These are phyloP conservation scores for Pichia thaimueangensis DNA, from an alignment of 805 yeast species.

Conservation along the genomic window DNA sequence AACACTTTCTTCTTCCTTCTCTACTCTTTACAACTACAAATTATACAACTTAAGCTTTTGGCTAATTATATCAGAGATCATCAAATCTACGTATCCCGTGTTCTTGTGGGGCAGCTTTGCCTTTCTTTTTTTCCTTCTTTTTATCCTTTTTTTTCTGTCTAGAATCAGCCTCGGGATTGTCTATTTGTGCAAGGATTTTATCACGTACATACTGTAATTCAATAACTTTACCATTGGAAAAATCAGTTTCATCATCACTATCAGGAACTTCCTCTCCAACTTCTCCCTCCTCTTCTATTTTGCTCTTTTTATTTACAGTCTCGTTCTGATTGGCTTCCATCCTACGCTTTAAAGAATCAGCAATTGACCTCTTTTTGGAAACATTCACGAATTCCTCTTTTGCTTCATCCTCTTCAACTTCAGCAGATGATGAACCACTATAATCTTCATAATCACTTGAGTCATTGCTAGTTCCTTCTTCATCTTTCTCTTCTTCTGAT, in stretches of 20 bases:
- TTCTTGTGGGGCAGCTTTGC: slow-evolving; percentile 45
- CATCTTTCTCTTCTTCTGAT: slow-evolving; percentile 27
- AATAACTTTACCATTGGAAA: slow-evolving; percentile 17
- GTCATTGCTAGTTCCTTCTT: slow-evolving; percentile 14
- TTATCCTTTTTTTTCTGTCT: slow-evolving; percentile 17
- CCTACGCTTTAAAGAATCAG: slow-evolving; percentile 10
- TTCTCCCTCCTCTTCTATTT: background rate
- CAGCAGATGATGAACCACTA: slow-evolving; percentile 3
- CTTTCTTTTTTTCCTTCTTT: slow-evolving; percentile 31
- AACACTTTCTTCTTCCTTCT: too few species aligned
- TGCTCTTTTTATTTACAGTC: background rate
- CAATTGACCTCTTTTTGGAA: slow-evolving; percentile 2
- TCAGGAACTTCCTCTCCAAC: slow-evolving; percentile 11
- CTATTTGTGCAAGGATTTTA: slow-evolving; percentile 22
- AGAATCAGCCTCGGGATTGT: slow-evolving; percentile 20
- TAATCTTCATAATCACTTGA: slow-evolving; percentile 12
- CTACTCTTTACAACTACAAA: too few species aligned
- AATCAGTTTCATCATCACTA: slow-evolving; percentile 17
- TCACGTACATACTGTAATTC: slow-evolving; percentile 22
- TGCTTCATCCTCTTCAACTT: background rate
- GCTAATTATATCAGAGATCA: too few species aligned
- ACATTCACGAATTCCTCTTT: background rate
- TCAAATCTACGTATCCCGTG: slow-evolving; percentile 65
- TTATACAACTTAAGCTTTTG: too few species aligned
- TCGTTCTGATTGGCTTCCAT: background rate